Evolutionary conservation across 352 stramenopile species (phyloP).

Genomic region (Phytophthora lateralis): DNA sequence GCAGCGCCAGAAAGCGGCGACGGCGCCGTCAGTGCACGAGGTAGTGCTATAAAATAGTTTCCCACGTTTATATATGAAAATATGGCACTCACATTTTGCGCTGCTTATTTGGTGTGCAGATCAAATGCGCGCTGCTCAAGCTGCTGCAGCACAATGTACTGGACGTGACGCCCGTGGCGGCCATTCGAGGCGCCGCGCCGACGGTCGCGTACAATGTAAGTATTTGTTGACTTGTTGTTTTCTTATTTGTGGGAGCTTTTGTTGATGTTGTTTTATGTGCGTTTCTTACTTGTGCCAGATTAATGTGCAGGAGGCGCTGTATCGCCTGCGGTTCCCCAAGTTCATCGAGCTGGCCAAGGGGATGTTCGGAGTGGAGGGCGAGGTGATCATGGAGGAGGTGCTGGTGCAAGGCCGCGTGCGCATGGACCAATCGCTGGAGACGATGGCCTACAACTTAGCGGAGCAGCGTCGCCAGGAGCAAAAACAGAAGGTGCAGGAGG

Average conservation of each 20-base stretch:
- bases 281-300: constrained; percentile 45
- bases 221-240: neutral
- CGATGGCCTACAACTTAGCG: constrained; percentile 82
- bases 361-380: constrained; percentile 74
- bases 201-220: constrained; percentile 58
- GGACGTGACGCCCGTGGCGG: constrained; percentile 54
- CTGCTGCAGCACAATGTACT: constrained; percentile 89
- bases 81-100: neutral
- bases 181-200: constrained; percentile 19
- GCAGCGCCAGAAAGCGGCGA: constrained; percentile 32
- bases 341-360: constrained; percentile 85
- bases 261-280: constrained; percentile 4
- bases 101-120: constrained; percentile 25
- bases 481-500: constrained; percentile 27
- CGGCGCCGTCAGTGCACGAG: constrained; percentile 63
- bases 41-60: constrained; percentile 12
- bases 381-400: constrained; percentile 91
- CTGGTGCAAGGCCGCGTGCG: constrained; percentile 82
- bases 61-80: neutral
- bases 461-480: constrained; percentile 56
- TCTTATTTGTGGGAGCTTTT: constrained; percentile 8
- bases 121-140: constrained; percentile 86
- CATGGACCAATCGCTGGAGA: constrained; percentile 84
- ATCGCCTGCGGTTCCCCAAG: constrained; percentile 82
- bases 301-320: constrained; percentile 82